phyloP scores from a whole-genome alignment of 2,329 filamentous ascomycete species.

The Aspergillus fumigatiaffinis region DNA sequence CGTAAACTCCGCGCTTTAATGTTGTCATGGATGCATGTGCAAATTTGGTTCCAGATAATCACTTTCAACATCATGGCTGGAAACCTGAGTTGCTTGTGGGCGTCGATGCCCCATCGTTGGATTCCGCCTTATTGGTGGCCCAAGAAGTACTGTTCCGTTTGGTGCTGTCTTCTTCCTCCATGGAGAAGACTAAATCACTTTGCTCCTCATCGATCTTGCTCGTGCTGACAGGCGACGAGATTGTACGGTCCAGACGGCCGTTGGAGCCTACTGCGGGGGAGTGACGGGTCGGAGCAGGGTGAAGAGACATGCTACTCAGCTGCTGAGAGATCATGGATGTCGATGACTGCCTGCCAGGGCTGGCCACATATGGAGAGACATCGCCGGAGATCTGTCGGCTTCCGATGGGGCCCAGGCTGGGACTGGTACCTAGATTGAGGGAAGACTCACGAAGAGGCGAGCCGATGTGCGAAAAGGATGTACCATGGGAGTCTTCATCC shows the following conservation, averaged over 20 bases:
- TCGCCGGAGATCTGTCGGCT: conserved; percentile 47
- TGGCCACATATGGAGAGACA: conserved; percentile 50
- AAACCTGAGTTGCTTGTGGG: conserved; percentile 15
- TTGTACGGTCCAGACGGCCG: conserved; percentile 40
- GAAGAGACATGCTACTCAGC: conserved; percentile 43
- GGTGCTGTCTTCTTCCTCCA: conserved; percentile 49
- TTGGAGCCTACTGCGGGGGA: conserved; percentile 27
- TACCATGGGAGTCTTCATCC: conserved; percentile 41
- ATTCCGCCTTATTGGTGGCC: conserved; percentile 29
- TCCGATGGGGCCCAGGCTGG: conserved; percentile 49
- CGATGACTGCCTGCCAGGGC: conserved; percentile 53
- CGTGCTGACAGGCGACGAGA: conserved; percentile 44
- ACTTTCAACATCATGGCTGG: conserved; percentile 11
- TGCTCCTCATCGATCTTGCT: conserved; percentile 48
- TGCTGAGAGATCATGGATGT: conserved; percentile 62
- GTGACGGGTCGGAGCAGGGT: conserved; percentile 39
- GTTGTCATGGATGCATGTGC: conserved; percentile 12
- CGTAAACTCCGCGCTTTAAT: conserved; percentile 12
- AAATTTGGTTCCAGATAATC: background rate
- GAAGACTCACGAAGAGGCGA: conserved; percentile 63
- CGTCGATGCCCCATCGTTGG: conserved; percentile 25
- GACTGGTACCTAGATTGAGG: conserved; percentile 47
- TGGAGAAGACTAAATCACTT: conserved; percentile 46
- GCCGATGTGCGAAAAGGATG: conserved; percentile 58
- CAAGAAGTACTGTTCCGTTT: conserved; percentile 38